Conservation (phyloP, 2,329 filamentous ascomycete species). For the Rhynchosporium secalis region DNA sequence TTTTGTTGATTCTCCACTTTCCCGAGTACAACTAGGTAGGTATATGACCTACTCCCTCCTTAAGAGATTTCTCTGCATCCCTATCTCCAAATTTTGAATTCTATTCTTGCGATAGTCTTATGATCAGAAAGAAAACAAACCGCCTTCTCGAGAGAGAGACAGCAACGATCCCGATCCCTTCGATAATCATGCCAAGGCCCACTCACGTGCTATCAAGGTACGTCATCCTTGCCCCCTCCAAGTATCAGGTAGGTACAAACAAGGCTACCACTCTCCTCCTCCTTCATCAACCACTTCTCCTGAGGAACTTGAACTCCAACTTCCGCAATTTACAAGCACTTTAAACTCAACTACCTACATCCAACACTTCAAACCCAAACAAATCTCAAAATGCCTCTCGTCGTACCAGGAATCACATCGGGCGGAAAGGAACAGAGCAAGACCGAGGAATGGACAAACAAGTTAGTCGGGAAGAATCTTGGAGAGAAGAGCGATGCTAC, state of each 20-base stretch:
- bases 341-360: neutral
- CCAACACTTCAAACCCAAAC: constrained; percentile 1
- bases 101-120: neutral
- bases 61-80: no score
- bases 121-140: constrained; percentile 1
- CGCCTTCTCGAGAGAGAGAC: neutral
- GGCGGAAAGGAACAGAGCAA: constrained; percentile 39
- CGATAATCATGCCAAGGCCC: neutral
- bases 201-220: neutral
- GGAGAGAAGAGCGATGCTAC: constrained; percentile 54
- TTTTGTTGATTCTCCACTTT: no score
- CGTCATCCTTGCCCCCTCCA: neutral
- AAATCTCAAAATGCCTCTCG: constrained; percentile 59
- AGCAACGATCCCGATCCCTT: neutral
- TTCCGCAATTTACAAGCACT: neutral
- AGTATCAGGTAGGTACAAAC: constrained; percentile 1
- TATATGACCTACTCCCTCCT: no score
- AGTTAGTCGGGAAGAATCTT: constrained; percentile 64
- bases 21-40: no score
- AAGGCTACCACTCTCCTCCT: constrained; percentile 7
- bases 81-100: no score
- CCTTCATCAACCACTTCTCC: neutral
- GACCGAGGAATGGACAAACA: constrained; percentile 60
- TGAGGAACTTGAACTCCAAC: neutral
- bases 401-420: constrained; percentile 58